phyloP scores from a whole-genome alignment of 495 filamentous ascomycete species.

The Xylaria acuta region DNA sequence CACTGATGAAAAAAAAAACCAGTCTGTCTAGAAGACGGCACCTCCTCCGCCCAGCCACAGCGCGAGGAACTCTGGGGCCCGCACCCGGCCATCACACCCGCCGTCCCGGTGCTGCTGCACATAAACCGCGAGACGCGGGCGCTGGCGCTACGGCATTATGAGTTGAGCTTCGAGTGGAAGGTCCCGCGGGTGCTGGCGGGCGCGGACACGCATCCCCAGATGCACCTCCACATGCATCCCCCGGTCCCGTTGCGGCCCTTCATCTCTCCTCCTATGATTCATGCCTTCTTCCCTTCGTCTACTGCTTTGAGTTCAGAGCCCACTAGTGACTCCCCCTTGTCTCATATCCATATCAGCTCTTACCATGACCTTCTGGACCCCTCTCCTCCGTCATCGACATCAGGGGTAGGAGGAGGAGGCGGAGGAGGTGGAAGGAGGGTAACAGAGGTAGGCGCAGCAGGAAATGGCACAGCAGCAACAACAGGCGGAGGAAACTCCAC shows the following conservation, averaged over 20 bases:
- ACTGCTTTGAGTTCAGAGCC: neutral
- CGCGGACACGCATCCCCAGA: constrained; percentile 5
- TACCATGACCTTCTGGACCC: constrained; percentile 25
- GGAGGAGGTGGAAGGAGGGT: neutral
- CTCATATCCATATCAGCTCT: constrained; percentile 24
- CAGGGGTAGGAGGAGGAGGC: neutral
- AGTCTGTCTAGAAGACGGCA: constrained; percentile 13
- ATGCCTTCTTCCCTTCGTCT: neutral
- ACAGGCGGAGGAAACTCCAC: neutral
- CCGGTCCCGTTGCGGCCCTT: neutral
- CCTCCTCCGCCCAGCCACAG: constrained; percentile 4
- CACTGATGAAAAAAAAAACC: neutral
- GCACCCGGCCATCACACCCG: constrained; percentile 9
- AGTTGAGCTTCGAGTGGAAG: constrained; percentile 50
- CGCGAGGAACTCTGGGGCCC: constrained; percentile 10
- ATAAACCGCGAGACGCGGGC: constrained; percentile 49
- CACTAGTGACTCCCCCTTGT: neutral
- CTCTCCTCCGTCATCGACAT: neutral
- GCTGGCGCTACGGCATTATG: constrained; percentile 50
- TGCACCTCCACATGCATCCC: no score
- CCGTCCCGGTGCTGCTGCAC: constrained; percentile 48
- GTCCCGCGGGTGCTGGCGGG: constrained; percentile 38
- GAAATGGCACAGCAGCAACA: neutral
- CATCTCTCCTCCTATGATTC: no score
- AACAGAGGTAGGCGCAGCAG: neutral